Evolutionary conservation across 73 alveolate species (phyloP), one percentile per base, ranked within the genome.

Genomic region (Tetrahymena borealis): DNA sequence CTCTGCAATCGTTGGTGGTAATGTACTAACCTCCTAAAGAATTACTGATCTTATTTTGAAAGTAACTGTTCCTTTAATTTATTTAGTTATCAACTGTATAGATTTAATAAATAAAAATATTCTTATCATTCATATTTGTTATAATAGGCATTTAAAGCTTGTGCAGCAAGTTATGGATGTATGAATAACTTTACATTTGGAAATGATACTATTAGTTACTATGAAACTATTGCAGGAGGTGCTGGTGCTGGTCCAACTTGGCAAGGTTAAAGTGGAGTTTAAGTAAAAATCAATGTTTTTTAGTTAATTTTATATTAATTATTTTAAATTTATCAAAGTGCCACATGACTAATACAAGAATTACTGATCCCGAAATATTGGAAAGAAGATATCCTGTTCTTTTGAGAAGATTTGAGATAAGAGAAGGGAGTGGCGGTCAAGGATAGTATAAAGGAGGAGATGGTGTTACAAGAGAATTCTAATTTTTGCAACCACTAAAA

Each of bases 301-400:
- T 18, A 41, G 32, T 41, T 41, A 7, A 41, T 41, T 41, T 31
- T 7, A 41, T 41, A 41, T 5, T 41, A 18, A 1, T 11, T 41
- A 39, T 9, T 9, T 39, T 9, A 9, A 39, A 9, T 39, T 39
- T 39, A 39, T 39, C 12, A 60, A 18, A 60, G 85, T 60, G 85
- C 31, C 99, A 98, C 93, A 98, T 98, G 99, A 98, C 99, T 8
- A 98, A 98, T 92, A 98, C 99, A 4, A 91, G 99, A 60, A 98
- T 98, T 60, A 98, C 99, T 35, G 99, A 98, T 92, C 94, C 96
- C 2, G 99, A 98, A 91, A 93, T 98, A 0, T 78, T 98, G 11
- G 99, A 98, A 90, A 36, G 94, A 3, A 94, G 98, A 90, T 97
- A 97, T 41, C 99, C 99, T n/a, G 98, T 98, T 24, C 11, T 96